These are phyloP conservation scores for Ceratobasidium sp. DNA, from an alignment of 1,284 basidiomycete species.

Conservation along the genomic window DNA sequence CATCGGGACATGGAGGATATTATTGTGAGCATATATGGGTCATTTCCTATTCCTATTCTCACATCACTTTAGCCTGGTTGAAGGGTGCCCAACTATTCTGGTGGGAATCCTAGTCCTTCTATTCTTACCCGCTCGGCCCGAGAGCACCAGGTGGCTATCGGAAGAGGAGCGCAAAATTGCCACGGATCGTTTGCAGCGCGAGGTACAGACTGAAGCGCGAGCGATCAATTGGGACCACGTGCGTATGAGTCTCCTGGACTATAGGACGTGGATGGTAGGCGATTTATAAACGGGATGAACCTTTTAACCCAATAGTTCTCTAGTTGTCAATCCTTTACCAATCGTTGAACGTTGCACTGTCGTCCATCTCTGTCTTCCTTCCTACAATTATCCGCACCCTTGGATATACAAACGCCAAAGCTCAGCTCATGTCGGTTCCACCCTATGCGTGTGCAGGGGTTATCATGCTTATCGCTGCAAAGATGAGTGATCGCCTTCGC, in stretches of 20 bases:
- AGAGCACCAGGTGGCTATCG: constrained; percentile 34
- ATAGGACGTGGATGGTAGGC: constrained; percentile 10
- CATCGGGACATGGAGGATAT: constrained; percentile 30
- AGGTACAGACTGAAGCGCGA: background rate
- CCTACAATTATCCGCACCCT: constrained; percentile 45
- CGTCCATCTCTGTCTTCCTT: constrained; percentile 17
- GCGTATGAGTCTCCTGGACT: constrained; percentile 2
- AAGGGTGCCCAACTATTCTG: constrained; percentile 28
- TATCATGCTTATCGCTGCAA: constrained; percentile 53
- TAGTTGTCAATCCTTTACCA: background rate
- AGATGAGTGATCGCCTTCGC: constrained; percentile 51
- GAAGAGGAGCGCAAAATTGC: constrained; percentile 35
- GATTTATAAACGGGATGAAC: background rate
- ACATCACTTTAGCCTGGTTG: constrained; percentile 18
- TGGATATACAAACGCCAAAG: constrained; percentile 52
- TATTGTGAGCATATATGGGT: constrained; percentile 15
- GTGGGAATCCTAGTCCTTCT: constrained; percentile 29
- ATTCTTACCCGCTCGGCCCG: constrained; percentile 33
- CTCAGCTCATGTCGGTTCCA: constrained; percentile 57
- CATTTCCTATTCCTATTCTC: background rate
- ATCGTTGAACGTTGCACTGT: constrained; percentile 9
- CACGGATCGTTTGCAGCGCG: constrained; percentile 6
- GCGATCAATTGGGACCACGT: constrained; percentile 14
- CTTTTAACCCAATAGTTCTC: background rate
- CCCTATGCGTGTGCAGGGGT: constrained; percentile 54